Evolutionary conservation across 768 basidiomycete species (phyloP), one percentile per base, ranked within the genome.

Genomic region (Terana coerulea): DNA sequence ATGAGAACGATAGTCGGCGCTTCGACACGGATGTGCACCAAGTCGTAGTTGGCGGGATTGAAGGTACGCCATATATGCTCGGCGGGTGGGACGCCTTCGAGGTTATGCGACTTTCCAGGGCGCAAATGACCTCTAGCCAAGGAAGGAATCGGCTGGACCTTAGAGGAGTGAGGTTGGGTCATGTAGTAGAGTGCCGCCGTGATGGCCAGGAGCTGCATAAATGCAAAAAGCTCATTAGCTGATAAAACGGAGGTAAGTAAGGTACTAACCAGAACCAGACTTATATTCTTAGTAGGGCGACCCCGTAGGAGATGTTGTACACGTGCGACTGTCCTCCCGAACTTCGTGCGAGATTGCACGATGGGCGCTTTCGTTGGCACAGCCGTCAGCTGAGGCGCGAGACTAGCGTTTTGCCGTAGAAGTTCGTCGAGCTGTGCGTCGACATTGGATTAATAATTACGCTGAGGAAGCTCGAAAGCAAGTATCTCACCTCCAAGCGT

Each of bases 11-110:
- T 77, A 2, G 81, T 80, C 0, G 94, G 91, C n/a, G 77, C 71
- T 63, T 94, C 90, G 51, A 94, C 74, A 54, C 88, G 84, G 42
- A 95, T 65, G 66, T 93, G 89, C 10, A 94, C 75, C 2, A 88
- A 67, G 10, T 77, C 67, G 29, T 82, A 75, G 53, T 81, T 78
- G 4, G 71, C 67, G 2, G 91, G 90, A 61, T 91, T 93, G 17
- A 95, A 69, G 5, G 77, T 73, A 49, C 81, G 79, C 92, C 93
- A 95, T 34, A 91, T 77, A 28, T 78, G 75, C 72, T 76, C 80
- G 8, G 85, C 83, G 8, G 82, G 77, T 36, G 80, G 73, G 52
- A 59, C 34, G 37, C 53, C 49, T 34, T 62, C 59, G 9, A 35
- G 31, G 11, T 42, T 33, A 2, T 26, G 36, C 41, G 45, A 30